A percentile compares a stretch with the other conserved stretches of the same genome.
Evolutionary conservation across 2,329 filamentous ascomycete genomes (phyloP).

Genomic region (Fonsecaea erecta): DNA sequence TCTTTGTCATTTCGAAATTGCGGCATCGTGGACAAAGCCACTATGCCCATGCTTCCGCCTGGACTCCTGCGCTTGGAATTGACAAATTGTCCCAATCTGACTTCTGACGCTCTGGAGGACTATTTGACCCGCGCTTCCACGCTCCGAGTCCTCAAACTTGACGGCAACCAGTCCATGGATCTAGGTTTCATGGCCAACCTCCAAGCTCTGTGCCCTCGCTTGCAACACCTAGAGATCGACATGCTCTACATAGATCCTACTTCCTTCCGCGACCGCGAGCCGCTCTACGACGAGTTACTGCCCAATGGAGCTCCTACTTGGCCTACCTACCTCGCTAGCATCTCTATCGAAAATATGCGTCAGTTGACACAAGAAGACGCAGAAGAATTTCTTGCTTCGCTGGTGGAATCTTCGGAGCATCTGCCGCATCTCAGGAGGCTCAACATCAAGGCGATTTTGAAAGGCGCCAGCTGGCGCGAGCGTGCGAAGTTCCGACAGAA

Average conservation of each 20-base stretch:
- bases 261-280: slow-evolving; percentile 71
- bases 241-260: slow-evolving; percentile 76
- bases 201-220: slow-evolving; percentile 68
- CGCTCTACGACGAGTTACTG: slow-evolving; percentile 68
- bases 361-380: slow-evolving; percentile 73
- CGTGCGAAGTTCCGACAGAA: slow-evolving; percentile 77
- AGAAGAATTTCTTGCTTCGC: slow-evolving; percentile 76
- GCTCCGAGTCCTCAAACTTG: slow-evolving; percentile 70
- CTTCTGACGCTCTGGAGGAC: slow-evolving; percentile 65
- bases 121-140: slow-evolving; percentile 70
- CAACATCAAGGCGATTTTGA: slow-evolving; percentile 75
- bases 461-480: slow-evolving; percentile 77
- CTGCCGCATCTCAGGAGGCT: slow-evolving; percentile 72
- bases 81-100: slow-evolving; percentile 77
- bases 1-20: slow-evolving; percentile 76
- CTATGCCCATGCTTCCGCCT: slow-evolving; percentile 71
- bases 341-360: slow-evolving; percentile 78
- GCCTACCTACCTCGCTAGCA: slow-evolving; percentile 70
- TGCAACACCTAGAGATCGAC: slow-evolving; percentile 76
- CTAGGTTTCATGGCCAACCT: slow-evolving; percentile 74
- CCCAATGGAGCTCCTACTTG: slow-evolving; percentile 65
- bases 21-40: slow-evolving; percentile 68
- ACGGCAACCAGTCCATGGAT: slow-evolving; percentile 79
- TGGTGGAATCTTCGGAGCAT: slow-evolving; percentile 71
- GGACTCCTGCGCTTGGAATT: slow-evolving; percentile 71